Evolutionary conservation across 2,329 filamentous ascomycete species (phyloP).

Genomic region (Claviceps sp.): DNA sequence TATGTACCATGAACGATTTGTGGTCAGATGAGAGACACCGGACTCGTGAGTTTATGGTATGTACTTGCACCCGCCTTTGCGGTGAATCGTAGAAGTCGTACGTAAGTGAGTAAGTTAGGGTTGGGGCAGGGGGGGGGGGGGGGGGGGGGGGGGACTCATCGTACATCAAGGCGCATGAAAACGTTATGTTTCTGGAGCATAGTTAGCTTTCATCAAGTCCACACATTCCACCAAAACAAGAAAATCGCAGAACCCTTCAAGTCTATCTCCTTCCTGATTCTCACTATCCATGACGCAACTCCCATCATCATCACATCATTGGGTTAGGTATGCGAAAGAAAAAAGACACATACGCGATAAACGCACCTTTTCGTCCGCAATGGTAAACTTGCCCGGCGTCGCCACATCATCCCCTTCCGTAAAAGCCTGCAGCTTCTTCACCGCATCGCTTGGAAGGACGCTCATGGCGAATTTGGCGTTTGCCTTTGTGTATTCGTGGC

Average conservation of each 20-base stretch:
- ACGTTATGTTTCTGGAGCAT: conserved; percentile 68
- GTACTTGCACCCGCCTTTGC: too few species aligned
- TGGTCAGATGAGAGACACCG: neutral
- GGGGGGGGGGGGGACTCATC: conserved; percentile 14
- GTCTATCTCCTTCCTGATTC: too few species aligned
- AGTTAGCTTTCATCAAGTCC: neutral
- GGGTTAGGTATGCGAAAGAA: neutral
- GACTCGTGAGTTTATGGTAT: too few species aligned
- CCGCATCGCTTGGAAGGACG: conserved; percentile 59
- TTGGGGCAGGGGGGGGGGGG: neutral
- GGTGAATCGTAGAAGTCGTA: too few species aligned
- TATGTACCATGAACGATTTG: conserved; percentile 17
- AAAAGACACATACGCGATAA: too few species aligned
- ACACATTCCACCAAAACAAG: too few species aligned
- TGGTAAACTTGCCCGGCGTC: conserved; percentile 79
- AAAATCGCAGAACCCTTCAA: too few species aligned
- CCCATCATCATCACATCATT: too few species aligned
- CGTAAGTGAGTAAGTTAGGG: too few species aligned
- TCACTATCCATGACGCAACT: too few species aligned
- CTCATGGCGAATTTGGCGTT: conserved; percentile 82
- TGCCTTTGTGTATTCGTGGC: conserved; percentile 95
- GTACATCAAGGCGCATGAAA: conserved; percentile 79
- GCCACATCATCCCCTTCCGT: conserved; percentile 73
- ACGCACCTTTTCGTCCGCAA: conserved; percentile 84
- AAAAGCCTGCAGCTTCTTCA: conserved; percentile 66